Evolutionary conservation across 2,329 filamentous ascomycete genomes (phyloP), one percentile per base, ranked within the genome.

Genomic region (Xylariaceae sp.): DNA sequence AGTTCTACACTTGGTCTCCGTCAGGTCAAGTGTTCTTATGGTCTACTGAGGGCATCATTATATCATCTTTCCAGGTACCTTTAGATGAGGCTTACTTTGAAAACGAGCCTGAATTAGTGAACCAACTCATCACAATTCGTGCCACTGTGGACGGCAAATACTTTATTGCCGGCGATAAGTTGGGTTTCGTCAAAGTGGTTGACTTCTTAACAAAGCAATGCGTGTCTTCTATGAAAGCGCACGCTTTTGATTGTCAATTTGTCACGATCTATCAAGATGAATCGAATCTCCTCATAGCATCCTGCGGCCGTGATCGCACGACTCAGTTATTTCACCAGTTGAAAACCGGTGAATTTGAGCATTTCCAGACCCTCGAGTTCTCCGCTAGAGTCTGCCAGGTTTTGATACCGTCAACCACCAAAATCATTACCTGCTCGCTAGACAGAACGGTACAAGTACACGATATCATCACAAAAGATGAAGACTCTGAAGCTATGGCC

Each of bases 351-450:
- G 75, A 74, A 2, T 88, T 95, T 73, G 83, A 89, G 59, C 83
- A 97, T 59, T 83, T 96, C 55, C 94, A 99, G 73, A 99, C 94
- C 0, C 83, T 97, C 58, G 93, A 99, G 66, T 96, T 97, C 73
- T 86, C 92, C 35, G 90, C 92, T 18, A 89, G 90, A 64, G 92
- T 99, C 15, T 88, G 83, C 57, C 86, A 87, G 70, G 80, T 80
- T 34, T 76, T 97, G 34, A 80, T 92, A 7, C 91, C 95, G 59
- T 84, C 88, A 2, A 82, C 88, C 48, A 83, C 91, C 71, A 87
- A 82, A 63, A 76, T 97, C 50, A 80, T 97, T 17, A 97, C 94
- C 0, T 92, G 88, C 68, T 96, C 93, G 1, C 81, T 91, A 53
- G 94, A 99, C 73, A 86, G 94, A 48, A 95, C 91, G 0, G 77